phyloP scores from a whole-genome alignment of 1,284 basidiomycete species.

The Heterobasidion occidentale region DNA sequence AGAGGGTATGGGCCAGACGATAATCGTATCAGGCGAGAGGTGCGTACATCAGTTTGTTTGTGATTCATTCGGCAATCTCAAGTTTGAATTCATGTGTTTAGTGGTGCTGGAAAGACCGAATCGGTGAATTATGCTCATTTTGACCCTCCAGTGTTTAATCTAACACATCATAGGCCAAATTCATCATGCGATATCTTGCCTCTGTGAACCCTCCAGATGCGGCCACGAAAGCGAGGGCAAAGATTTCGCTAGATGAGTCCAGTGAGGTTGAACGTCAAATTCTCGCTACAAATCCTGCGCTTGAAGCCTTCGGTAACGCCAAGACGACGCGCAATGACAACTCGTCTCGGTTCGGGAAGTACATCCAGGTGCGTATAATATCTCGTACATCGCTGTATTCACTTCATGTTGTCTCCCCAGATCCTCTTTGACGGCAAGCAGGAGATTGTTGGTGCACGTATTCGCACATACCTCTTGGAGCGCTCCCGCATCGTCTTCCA shows the following conservation, averaged over 20 bases:
- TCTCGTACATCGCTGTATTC: neutral
- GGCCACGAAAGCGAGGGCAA: slow-evolving; percentile 56
- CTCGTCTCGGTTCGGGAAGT: slow-evolving; percentile 98
- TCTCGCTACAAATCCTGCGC: slow-evolving; percentile 96
- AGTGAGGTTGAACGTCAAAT: slow-evolving; percentile 97
- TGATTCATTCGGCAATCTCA: slow-evolving; percentile 1
- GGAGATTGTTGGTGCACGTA: slow-evolving; percentile 96
- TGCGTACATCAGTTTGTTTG: slow-evolving; percentile 28
- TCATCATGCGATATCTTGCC: slow-evolving; percentile 98
- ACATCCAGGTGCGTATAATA: slow-evolving; percentile 76
- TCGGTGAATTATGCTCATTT: slow-evolving; percentile 48
- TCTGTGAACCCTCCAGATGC: slow-evolving; percentile 87
- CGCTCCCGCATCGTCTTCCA: slow-evolving; percentile 97
- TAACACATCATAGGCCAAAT: slow-evolving; percentile 68
- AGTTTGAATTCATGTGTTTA: slow-evolving; percentile 25
- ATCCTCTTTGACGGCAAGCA: slow-evolving; percentile 94
- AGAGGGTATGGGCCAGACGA: slow-evolving; percentile 94
- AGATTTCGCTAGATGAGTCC: slow-evolving; percentile 70
- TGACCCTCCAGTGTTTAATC: neutral
- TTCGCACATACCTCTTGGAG: slow-evolving; percentile 96
- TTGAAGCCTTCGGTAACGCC: slow-evolving; percentile 98
- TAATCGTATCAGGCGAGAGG: slow-evolving; percentile 99
- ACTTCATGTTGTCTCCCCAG: slow-evolving; percentile 28
- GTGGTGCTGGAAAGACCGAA: slow-evolving; percentile 99
- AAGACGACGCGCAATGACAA: slow-evolving; percentile 99